Conservation (phyloP, 345 rosid species). For the Anastatica hierochuntica region DNA sequence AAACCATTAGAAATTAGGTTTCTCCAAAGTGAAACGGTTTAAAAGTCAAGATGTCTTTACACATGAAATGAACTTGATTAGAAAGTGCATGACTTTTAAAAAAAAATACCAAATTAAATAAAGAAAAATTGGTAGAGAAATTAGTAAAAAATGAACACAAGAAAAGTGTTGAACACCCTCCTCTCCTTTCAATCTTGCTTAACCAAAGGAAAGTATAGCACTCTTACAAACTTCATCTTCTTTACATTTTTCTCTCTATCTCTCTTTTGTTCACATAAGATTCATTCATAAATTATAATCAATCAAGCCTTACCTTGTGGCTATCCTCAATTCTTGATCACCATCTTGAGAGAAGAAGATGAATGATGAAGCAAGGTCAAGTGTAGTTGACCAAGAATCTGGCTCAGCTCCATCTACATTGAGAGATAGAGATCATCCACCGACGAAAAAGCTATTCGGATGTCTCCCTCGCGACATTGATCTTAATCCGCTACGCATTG, state of each 20-base stretch:
- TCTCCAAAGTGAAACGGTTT: neutral
- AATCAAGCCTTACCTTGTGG: neutral
- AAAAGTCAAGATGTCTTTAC: no score
- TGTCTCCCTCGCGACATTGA: conserved; percentile 27
- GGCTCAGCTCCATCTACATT: conserved; percentile 26
- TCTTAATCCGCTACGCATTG: conserved; percentile 50
- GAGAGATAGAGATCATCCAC: conserved; percentile 13
- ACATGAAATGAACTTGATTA: neutral
- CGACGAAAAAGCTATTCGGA: conserved; percentile 10
- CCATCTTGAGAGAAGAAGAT: no score
- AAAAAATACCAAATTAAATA: conserved; percentile 1
- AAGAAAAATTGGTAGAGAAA: conserved; percentile 11
- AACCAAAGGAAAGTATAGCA: conserved; percentile 17
- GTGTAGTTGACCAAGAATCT: conserved; percentile 33
- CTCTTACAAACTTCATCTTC: conserved; percentile 26
- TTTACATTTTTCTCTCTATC: conserved; percentile 26
- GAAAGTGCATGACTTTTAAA: conserved; percentile 3
- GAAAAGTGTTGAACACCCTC: conserved; percentile 36
- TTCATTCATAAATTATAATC: neutral
- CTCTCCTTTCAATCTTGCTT: conserved; percentile 27
- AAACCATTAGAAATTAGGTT: neutral
- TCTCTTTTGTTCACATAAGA: neutral
- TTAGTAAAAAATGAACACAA: conserved; percentile 25
- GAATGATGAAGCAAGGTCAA: conserved; percentile 25
- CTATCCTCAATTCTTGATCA: no score